These are phyloP conservation scores for Silene conica DNA, from an alignment of 148 eudicot genomes.

Conservation along the genomic window DNA sequence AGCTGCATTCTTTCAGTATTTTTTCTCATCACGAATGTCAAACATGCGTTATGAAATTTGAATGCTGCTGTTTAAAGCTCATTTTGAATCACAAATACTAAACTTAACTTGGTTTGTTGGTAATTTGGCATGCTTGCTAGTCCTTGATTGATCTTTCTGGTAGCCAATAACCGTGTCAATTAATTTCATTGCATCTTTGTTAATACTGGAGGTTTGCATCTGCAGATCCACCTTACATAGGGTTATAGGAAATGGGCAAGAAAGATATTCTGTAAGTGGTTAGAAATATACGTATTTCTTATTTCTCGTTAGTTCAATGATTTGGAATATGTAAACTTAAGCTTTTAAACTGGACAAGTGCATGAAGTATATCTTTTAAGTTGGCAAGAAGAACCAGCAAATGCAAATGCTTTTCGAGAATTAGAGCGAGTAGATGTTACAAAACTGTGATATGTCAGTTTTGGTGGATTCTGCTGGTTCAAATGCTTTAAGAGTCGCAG, in stretches of 20 bases:
- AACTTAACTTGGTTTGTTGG: too few species aligned
- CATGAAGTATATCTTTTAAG: background rate
- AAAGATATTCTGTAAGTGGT: conserved; percentile 84
- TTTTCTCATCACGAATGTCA: background rate
- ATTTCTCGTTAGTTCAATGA: background rate
- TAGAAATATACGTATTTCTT: too few species aligned
- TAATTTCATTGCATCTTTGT: background rate
- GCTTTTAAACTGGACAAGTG: background rate
- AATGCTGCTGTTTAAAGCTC: background rate
- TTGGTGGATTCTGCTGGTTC: too few species aligned
- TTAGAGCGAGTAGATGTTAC: too few species aligned
- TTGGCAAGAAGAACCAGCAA: background rate
- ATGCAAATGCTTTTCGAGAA: background rate
- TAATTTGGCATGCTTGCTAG: too few species aligned
- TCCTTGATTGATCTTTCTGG: background rate
- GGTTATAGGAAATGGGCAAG: conserved; percentile 72
- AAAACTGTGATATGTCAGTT: too few species aligned
- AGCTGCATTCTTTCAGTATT: conserved; percentile 13
- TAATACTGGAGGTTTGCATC: conserved; percentile 10
- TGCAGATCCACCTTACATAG: conserved; percentile 92
- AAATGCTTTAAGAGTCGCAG: too few species aligned
- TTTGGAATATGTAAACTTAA: background rate
- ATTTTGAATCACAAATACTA: background rate
- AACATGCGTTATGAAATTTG: background rate
- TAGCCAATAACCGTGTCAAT: background rate